Percentiles rank a stretch among this genome's conserved stretches.
These are phyloP conservation scores for Suillus decipiens DNA, from an alignment of 768 basidiomycete genomes.

Conservation along the genomic window DNA sequence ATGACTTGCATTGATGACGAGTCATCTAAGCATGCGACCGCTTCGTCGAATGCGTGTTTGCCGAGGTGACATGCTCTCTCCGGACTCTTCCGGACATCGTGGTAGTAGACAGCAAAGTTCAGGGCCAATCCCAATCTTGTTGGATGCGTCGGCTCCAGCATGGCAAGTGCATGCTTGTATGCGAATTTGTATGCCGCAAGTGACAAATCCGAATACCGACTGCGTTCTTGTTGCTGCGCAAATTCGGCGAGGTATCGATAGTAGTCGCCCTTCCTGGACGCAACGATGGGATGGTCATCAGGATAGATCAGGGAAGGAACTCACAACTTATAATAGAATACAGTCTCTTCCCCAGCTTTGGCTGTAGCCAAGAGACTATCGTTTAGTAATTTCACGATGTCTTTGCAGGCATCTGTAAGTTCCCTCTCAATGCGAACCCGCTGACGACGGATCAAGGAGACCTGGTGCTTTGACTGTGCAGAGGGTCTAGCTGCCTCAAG, in stretches of 20 bases:
- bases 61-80: slow-evolving; percentile 87
- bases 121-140: slow-evolving; percentile 86
- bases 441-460: slow-evolving; percentile 69
- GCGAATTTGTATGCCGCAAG: slow-evolving; percentile 85
- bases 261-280: slow-evolving; percentile 80
- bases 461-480: slow-evolving; percentile 42
- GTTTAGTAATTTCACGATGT: slow-evolving; percentile 73
- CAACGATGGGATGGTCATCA: slow-evolving; percentile 12
- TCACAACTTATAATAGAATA: slow-evolving; percentile 90
- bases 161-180: slow-evolving; percentile 76
- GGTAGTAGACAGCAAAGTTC: slow-evolving; percentile 95
- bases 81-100: slow-evolving; percentile 82
- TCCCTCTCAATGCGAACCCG: slow-evolving; percentile 77
- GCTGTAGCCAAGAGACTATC: slow-evolving; percentile 60
- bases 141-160: slow-evolving; percentile 78
- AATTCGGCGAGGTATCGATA: slow-evolving; percentile 91
- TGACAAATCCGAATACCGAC: slow-evolving; percentile 70
- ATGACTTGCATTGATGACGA: slow-evolving; percentile 44
- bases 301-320: slow-evolving; percentile 23
- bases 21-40: slow-evolving; percentile 63
- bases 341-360: slow-evolving; percentile 76
- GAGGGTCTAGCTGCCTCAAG: slow-evolving; percentile 42
- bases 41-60: slow-evolving; percentile 92
- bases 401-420: slow-evolving; percentile 75
- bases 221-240: slow-evolving; percentile 68